Evolutionary conservation across 1,139 yeast species (phyloP).

Genomic region (Pichia terricola): DNA sequence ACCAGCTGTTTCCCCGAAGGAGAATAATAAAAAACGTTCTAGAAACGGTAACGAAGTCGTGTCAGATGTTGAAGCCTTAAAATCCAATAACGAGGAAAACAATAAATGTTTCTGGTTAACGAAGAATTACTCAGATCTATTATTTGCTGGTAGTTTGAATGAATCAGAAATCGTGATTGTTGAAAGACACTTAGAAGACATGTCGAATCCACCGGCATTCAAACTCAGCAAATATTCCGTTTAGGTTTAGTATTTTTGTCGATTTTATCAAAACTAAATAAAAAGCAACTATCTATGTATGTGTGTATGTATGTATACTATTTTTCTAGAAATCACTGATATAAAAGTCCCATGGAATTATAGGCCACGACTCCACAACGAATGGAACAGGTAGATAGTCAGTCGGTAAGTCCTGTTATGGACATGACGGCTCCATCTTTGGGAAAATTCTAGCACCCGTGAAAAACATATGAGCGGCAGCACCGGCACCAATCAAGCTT

Average conservation of each 20-base stretch:
- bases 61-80: slow-evolving; percentile 23
- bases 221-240: slow-evolving; percentile 58
- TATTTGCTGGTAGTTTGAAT: slow-evolving; percentile 49
- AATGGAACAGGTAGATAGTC: too few relatives aligned
- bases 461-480: slow-evolving; percentile 62
- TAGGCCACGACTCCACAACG: too few relatives aligned
- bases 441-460: slow-evolving; percentile 56
- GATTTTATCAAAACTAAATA: neutral
- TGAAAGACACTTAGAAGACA: slow-evolving; percentile 63
- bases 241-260: slow-evolving; percentile 16
- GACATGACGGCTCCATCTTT: slow-evolving; percentile 20
- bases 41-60: slow-evolving; percentile 52
- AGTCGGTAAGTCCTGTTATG: neutral
- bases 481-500: slow-evolving; percentile 54
- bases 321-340: too few relatives aligned
- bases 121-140: slow-evolving; percentile 64
- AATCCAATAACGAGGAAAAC: slow-evolving; percentile 7
- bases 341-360: too few relatives aligned
- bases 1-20: slow-evolving; percentile 2
- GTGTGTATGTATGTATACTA: too few relatives aligned
- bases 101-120: slow-evolving; percentile 61
- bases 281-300: neutral
- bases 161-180: slow-evolving; percentile 56
- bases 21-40: slow-evolving; percentile 42
- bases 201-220: slow-evolving; percentile 67